These are phyloP conservation scores for Tuber umbilicatum DNA, from an alignment of 495 filamentous ascomycete genomes.

Conservation along the genomic window DNA sequence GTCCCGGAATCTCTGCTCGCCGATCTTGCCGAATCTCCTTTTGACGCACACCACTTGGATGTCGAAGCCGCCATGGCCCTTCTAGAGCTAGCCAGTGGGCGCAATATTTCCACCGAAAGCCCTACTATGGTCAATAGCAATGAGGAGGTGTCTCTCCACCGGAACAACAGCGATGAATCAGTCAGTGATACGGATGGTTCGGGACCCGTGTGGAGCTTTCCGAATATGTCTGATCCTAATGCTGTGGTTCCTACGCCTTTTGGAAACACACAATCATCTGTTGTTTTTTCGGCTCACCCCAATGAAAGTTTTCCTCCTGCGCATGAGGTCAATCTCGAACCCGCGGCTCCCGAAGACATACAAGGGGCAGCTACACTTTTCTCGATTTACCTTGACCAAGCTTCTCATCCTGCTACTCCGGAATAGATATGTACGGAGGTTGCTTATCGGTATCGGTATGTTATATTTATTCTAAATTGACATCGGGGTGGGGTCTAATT, in stretches of 20 bases:
- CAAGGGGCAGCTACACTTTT: not conserved
- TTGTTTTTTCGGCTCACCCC: not conserved
- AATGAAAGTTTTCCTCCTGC: not conserved
- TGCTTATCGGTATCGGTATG: not conserved
- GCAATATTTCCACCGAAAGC: not conserved
- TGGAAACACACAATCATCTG: not conserved
- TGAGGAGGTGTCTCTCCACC: not conserved
- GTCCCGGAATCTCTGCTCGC: not conserved
- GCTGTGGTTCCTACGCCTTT: not conserved
- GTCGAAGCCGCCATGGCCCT: not conserved
- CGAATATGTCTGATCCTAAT: not conserved
- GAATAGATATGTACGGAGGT: not conserved
- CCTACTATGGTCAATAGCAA: not conserved
- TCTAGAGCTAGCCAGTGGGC: not conserved
- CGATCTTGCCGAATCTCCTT: not conserved
- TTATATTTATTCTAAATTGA: not conserved
- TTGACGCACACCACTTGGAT: not conserved
- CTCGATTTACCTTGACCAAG: not conserved
- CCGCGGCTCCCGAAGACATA: not conserved
- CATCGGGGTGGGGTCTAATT: not conserved
- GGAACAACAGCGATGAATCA: not conserved
- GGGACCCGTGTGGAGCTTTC: not conserved
- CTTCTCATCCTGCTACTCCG: not conserved
- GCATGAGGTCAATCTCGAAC: not conserved
- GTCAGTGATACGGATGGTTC: not conserved